These are phyloP conservation scores for Yamadazyma oceani DNA, from an alignment of 1,139 yeast genomes.

Conservation along the genomic window DNA sequence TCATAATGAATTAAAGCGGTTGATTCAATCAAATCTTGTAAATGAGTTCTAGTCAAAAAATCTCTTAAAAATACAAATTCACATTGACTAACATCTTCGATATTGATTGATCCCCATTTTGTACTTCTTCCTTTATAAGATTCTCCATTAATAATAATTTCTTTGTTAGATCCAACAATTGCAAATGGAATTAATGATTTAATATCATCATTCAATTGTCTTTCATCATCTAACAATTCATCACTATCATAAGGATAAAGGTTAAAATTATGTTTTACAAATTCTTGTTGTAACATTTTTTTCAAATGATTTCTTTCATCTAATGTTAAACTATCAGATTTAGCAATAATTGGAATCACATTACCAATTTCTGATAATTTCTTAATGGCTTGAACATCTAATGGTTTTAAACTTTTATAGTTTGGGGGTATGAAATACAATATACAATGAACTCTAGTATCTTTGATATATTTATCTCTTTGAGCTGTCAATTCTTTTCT, in stretches of 20 bases:
- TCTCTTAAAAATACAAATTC: conserved; percentile 93
- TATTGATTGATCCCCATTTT: conserved; percentile 89
- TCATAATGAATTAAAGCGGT: conserved; percentile 90
- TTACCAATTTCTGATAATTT: conserved; percentile 88
- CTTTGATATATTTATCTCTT: conserved; percentile 79
- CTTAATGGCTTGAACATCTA: conserved; percentile 81
- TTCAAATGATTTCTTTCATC: conserved; percentile 82
- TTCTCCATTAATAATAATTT: conserved; percentile 72
- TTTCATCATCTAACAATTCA: conserved; percentile 74
- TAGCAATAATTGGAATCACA: conserved; percentile 94
- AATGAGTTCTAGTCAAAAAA: conserved; percentile 90
- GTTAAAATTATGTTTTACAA: conserved; percentile 68
- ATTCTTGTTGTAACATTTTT: conserved; percentile 73
- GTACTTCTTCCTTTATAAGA: conserved; percentile 87
- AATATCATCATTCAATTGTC: conserved; percentile 73
- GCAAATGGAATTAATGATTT: conserved; percentile 90
- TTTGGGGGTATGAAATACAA: conserved; percentile 90
- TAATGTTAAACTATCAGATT: conserved; percentile 83
- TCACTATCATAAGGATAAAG: conserved; percentile 86
- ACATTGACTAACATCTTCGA: conserved; percentile 92
- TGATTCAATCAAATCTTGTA: conserved; percentile 94
- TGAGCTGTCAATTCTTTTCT: conserved; percentile 96
- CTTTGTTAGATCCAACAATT: conserved; percentile 86
- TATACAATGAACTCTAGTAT: conserved; percentile 94
- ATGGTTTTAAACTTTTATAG: conserved; percentile 72